A percentile compares a stretch with the other conserved stretches of the same genome.
Conservation (phyloP, 345 rosid genomes). For the Clarkia xantiana region DNA sequence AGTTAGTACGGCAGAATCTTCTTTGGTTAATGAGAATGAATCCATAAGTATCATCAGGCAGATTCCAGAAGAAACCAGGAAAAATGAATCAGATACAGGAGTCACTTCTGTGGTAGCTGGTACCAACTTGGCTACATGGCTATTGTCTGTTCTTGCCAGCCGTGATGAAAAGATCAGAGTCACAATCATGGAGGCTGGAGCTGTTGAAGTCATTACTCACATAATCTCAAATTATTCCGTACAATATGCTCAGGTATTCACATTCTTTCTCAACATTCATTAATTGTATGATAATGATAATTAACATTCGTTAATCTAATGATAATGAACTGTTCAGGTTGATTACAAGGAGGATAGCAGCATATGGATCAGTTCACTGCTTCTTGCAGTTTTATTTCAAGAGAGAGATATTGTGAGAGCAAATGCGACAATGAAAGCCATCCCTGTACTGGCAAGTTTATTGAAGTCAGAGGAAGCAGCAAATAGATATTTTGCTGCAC, state of each 20-base stretch:
- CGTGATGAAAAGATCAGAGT: constrained; percentile 67
- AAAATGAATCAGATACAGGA: constrained; percentile 30
- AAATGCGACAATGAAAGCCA: constrained; percentile 75
- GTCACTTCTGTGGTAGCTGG: constrained; percentile 53
- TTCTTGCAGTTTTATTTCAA: constrained; percentile 83
- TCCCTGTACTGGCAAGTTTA: constrained; percentile 78
- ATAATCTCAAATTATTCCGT: constrained; percentile 47
- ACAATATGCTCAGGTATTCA: constrained; percentile 56
- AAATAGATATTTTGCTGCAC: constrained; percentile 93
- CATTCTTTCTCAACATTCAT: constrained; percentile 15
- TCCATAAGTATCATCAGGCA: constrained; percentile 47
- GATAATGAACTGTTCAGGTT: constrained; percentile 35
- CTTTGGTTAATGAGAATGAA: constrained; percentile 36
- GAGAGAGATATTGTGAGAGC: constrained; percentile 95
- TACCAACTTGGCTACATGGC: constrained; percentile 70
- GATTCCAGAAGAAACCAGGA: constrained; percentile 37
- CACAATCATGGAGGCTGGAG: constrained; percentile 85
- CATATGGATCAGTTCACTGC: constrained; percentile 86
- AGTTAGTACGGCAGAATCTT: constrained; percentile 38
- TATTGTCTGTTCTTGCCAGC: constrained; percentile 86
- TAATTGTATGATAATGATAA: constrained; percentile 7
- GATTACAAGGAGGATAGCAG: constrained; percentile 77
- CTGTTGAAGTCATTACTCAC: constrained; percentile 72
- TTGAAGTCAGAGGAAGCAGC: constrained; percentile 85
- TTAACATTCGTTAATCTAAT: constrained; percentile 7